Conservation (phyloP, 306 rosid genomes). For the Trifolium repens region DNA sequence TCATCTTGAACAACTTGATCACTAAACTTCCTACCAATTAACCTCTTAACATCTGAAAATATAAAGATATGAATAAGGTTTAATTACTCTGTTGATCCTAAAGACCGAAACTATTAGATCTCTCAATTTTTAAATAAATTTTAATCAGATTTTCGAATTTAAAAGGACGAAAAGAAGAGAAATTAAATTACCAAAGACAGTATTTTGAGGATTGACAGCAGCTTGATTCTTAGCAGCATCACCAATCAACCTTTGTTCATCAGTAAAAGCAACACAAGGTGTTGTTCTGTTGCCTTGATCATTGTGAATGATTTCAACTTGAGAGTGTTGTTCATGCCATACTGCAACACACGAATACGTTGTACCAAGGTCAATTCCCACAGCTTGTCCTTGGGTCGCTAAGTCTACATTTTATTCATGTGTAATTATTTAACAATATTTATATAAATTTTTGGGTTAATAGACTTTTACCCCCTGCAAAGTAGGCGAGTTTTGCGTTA, state of each 20-base stretch:
- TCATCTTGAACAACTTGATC: background rate
- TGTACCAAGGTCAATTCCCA: slow-evolving; percentile 35
- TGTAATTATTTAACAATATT: too few species aligned
- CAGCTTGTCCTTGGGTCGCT: background rate
- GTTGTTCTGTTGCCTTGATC: slow-evolving; percentile 35
- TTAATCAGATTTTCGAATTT: too few species aligned
- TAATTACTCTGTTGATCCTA: too few species aligned
- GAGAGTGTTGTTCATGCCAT: slow-evolving; percentile 10
- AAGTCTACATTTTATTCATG: too few species aligned
- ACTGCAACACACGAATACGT: slow-evolving; percentile 33
- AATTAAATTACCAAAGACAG: slow-evolving; percentile 35
- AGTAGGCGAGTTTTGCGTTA: too few species aligned
- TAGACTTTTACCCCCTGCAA: too few species aligned
- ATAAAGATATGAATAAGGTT: too few species aligned
- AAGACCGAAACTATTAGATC: too few species aligned
- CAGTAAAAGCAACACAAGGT: slow-evolving; percentile 7
- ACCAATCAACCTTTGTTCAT: slow-evolving; percentile 28
- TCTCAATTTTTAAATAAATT: too few species aligned
- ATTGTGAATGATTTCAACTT: slow-evolving; percentile 35
- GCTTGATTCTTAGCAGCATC: slow-evolving; percentile 37
- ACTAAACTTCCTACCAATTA: slow-evolving; percentile 16
- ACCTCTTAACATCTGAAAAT: slow-evolving; percentile 14
- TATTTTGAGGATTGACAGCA: slow-evolving; percentile 18
- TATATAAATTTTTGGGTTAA: too few species aligned
- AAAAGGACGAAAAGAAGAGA: background rate